Evolutionary conservation across 768 basidiomycete genomes (phyloP), one percentile per base, ranked within the genome.

Genomic region (Auricularia sp.): DNA sequence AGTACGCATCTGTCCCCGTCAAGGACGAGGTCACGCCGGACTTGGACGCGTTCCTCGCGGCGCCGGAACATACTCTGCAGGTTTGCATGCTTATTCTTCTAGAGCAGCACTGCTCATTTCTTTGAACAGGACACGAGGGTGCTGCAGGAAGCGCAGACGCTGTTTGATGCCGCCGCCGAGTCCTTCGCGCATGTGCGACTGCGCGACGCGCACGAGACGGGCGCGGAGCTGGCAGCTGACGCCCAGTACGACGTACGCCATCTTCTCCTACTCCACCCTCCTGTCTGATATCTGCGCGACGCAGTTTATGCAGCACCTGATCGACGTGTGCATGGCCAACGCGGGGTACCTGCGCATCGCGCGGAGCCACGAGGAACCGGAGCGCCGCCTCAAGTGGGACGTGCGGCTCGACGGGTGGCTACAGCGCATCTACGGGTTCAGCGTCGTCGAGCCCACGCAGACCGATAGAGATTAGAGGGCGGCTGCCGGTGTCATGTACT

Each of bases 1-100:
- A 83, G 61, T 89, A 89, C 67, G 81, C 56, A 8, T 29, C 8
- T 23, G 33, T 59, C 21, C 23, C 23, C 16, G 29, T 59, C 34
- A 35, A 59, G 18, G 56, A 59, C 34, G 7, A 59, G 34, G 56
- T 35, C 29, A 29, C 8, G 56, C 56, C 56, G 14, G 56, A 59
- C 23, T 23, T 29, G 1, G 56, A 59, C 23, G 23, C 34, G 23
- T 59, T n/a, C 34, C 10, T 11, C 56, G 23, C 3, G 4, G 56
- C 56, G 14, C 56, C 56, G 23, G 56, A 59, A 18, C 56, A 59
- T 18, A 4, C 5, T 29, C 29, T 59, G 23, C 23, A 29, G 56
- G 56, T 59, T 6, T 8, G 23, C 34, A 29, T 8, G 56, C 56
- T 18, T 7, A 29, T 8, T 21, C 56, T 18, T 7, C 29, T 54